Conservation (phyloP, 1,139 yeast species). For the Geotrichum candidum region DNA sequence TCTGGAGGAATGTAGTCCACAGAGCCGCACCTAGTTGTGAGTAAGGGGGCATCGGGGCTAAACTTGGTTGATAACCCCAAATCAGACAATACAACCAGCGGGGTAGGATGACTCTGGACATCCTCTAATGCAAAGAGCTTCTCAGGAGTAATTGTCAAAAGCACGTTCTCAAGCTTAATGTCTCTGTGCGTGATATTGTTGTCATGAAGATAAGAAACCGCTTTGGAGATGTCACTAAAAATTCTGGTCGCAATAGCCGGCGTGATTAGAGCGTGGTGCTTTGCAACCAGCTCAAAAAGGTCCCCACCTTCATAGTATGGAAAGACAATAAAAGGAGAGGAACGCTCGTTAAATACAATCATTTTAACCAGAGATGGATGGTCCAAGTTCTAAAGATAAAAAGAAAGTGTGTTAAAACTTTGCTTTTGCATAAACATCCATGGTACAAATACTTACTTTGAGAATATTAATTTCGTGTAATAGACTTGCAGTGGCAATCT, state of each 20-base stretch:
- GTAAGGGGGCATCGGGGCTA: constrained; percentile 51
- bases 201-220: constrained; percentile 68
- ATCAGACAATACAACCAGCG: constrained; percentile 69
- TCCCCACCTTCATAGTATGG: constrained; percentile 85
- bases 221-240: constrained; percentile 61
- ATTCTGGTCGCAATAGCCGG: constrained; percentile 44
- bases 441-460: constrained; percentile 20
- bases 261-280: constrained; percentile 28
- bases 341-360: constrained; percentile 32
- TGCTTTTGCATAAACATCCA: constrained; percentile 36
- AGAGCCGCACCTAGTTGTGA: constrained; percentile 88
- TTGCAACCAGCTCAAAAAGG: constrained; percentile 55
- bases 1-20: constrained; percentile 96
- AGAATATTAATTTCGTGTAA: constrained; percentile 70
- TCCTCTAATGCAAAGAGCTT: constrained; percentile 1
- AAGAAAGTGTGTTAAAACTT: constrained; percentile 29
- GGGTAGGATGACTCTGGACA: constrained; percentile 24
- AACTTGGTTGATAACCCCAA: constrained; percentile 78
- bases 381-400: constrained; percentile 25
- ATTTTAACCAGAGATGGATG: constrained; percentile 43
- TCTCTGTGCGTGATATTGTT: constrained; percentile 75
- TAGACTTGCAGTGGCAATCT: constrained; percentile 47
- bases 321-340: constrained; percentile 48
- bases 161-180: constrained; percentile 62
- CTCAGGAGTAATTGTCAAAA: neutral